phyloP scores from a whole-genome alignment of 306 rosid genomes.

The Neltuma alba region DNA sequence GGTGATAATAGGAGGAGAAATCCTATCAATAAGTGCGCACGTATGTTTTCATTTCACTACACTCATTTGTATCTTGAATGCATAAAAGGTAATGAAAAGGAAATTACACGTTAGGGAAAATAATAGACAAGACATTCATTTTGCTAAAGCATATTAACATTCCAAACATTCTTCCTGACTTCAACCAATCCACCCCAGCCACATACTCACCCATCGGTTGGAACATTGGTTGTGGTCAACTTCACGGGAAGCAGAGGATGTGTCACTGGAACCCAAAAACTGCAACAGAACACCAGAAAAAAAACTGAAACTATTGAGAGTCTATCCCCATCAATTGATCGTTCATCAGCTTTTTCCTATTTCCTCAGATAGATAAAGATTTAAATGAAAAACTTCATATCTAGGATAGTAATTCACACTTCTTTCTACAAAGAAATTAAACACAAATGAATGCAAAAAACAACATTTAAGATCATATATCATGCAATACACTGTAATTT shows the following conservation, averaged over 20 bases:
- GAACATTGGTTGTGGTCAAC: conserved; percentile 54
- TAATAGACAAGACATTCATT: not conserved
- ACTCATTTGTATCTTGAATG: not conserved
- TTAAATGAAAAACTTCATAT: not conserved
- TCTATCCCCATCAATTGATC: not conserved
- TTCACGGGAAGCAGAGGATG: conserved; percentile 82
- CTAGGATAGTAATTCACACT: not conserved
- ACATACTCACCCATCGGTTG: conserved; percentile 83
- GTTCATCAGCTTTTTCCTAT: not conserved
- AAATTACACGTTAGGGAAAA: not conserved
- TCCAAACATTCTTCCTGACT: not conserved
- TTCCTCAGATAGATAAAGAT: not conserved
- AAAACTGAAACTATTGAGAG: not conserved
- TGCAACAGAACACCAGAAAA: conserved; percentile 41
- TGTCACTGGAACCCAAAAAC: conserved; percentile 71
- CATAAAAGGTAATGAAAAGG: not conserved
- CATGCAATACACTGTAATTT: not conserved
- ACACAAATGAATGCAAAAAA: not conserved
- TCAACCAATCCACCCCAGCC: conserved; percentile 16
- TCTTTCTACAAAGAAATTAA: not conserved
- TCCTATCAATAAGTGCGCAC: too few relatives aligned
- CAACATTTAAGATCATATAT: not conserved
- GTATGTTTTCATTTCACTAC: too few relatives aligned
- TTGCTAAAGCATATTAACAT: not conserved
- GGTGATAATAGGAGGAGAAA: not conserved